Conservation (phyloP, 129 eudicot species). For the Helianthus annuus region HanXRQr2.0-SUNRISE NC_035436.2:116812663-116813162, state of each 20-base stretch:
- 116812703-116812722: not conserved
- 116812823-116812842: slow-evolving; percentile 78
- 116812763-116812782: slow-evolving; percentile 64
- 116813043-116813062: not conserved
- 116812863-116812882: not conserved
- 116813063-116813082: not conserved
- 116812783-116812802: slow-evolving; percentile 68
- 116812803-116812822: slow-evolving; percentile 77
- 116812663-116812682: not conserved
- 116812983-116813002: slow-evolving; percentile 79
- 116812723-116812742: slow-evolving; percentile 45
- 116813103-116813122: slow-evolving; percentile 32
- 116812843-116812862: slow-evolving; percentile 19
- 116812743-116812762: slow-evolving; percentile 64
- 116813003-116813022: slow-evolving; percentile 85
- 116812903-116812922: not conserved
- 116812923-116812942: not conserved
- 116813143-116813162: slow-evolving; percentile 83
- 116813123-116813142: slow-evolving; percentile 63
- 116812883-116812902: not conserved
- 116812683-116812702: not conserved
- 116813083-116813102: not conserved
- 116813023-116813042: slow-evolving; percentile 57
- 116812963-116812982: slow-evolving; percentile 78
- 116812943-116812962: not conserved